Conservation (phyloP, 2,329 filamentous ascomycete species). For the Monosporascus sp. region DNA sequence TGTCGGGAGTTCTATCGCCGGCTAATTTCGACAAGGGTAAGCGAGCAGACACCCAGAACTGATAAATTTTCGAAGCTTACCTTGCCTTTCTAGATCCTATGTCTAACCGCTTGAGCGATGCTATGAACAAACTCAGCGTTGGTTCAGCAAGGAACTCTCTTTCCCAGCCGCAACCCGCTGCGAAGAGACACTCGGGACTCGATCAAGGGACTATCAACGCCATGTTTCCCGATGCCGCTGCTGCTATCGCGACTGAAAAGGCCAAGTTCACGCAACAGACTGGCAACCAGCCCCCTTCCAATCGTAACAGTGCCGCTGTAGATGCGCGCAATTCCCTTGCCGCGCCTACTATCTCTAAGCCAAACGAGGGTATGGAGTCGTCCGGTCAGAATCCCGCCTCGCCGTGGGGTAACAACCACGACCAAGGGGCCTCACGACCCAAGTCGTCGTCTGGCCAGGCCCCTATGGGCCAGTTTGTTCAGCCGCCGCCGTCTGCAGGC, state of each 20-base stretch:
- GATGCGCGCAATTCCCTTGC: slow-evolving; percentile 72
- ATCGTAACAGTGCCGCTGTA: slow-evolving; percentile 81
- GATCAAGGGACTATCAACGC: slow-evolving; percentile 92
- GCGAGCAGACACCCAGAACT: slow-evolving; percentile 19
- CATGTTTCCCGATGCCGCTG: slow-evolving; percentile 98
- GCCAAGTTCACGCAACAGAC: slow-evolving; percentile 96
- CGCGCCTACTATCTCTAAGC: slow-evolving; percentile 69
- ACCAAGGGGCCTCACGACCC: slow-evolving; percentile 54
- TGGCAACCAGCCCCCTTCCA: slow-evolving; percentile 82
- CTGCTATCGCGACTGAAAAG: slow-evolving; percentile 97
- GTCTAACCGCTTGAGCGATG: slow-evolving; percentile 92
- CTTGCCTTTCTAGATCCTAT: slow-evolving; percentile 68
- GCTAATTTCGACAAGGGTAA: slow-evolving; percentile 94
- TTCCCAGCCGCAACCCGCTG: slow-evolving; percentile 69
- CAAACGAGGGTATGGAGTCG: slow-evolving; percentile 56
- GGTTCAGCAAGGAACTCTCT: slow-evolving; percentile 85
- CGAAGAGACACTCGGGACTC: slow-evolving; percentile 91
- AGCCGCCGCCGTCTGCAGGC: slow-evolving; percentile 69
- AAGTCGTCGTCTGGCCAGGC: slow-evolving; percentile 76
- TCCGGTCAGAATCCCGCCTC: slow-evolving; percentile 66
- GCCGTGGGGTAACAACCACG: slow-evolving; percentile 65
- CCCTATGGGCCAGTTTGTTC: slow-evolving; percentile 92
- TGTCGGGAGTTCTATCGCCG: slow-evolving; percentile 91
- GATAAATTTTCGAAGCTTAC: slow-evolving; percentile 2
- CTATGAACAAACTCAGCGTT: slow-evolving; percentile 91